Conservation (phyloP, 352 stramenopile genomes). For the Pythium brassicae region DNA sequence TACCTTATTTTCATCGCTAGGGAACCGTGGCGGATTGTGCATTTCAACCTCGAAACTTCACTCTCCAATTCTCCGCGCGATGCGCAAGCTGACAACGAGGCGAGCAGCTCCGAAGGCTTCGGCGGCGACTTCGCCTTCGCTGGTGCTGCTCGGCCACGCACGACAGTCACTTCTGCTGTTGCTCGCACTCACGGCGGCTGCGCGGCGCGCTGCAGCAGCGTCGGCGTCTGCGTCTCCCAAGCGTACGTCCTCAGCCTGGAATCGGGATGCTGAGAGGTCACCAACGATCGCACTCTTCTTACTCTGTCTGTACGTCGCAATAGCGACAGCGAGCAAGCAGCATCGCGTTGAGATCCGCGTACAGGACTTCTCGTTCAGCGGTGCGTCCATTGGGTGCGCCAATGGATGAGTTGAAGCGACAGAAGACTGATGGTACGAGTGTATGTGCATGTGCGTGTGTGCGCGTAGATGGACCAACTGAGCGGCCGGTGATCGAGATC, state of each 20-base stretch:
- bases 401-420: background rate
- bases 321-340: constrained; percentile 18
- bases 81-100: background rate
- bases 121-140: background rate
- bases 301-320: constrained; percentile 5
- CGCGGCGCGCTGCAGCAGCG: constrained; percentile 15
- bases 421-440: background rate
- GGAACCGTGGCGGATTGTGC: background rate
- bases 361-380: constrained; percentile 17
- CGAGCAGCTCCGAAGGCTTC: background rate
- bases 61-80: background rate
- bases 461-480: constrained; percentile 32
- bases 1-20: too few species aligned
- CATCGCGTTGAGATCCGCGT: constrained; percentile 9
- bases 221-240: constrained; percentile 14
- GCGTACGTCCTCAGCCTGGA: background rate
- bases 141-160: background rate
- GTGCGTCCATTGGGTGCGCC: background rate
- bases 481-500: constrained; percentile 42
- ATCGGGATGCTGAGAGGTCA: too few species aligned
- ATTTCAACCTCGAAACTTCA: background rate
- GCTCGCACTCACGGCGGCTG: constrained; percentile 23
- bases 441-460: background rate
- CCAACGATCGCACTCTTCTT: background rate
- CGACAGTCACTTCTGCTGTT: constrained; percentile 25